Percentiles rank a stretch among this genome's conserved stretches.
Evolutionary conservation across 2,329 filamentous ascomycete genomes (phyloP).

Genomic region (Sclerotinia minor): DNA sequence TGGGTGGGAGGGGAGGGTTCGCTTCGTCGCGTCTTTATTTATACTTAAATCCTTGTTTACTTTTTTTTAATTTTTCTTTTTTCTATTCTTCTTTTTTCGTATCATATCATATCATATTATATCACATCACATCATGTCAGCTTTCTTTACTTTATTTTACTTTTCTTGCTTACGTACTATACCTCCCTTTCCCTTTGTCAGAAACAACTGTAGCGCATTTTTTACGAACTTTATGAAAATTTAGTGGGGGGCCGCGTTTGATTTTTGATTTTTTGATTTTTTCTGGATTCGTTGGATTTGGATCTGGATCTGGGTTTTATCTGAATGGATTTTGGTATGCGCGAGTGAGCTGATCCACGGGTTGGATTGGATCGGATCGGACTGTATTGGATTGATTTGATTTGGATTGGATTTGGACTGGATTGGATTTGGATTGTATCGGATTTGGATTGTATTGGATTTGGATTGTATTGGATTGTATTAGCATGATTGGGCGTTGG

Average conservation of each 20-base stretch:
- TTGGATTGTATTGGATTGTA: neutral
- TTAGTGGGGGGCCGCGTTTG: neutral
- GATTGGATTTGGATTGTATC: no score
- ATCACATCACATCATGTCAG: no score
- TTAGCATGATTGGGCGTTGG: neutral
- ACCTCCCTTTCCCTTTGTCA: neutral
- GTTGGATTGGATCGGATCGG: slow-evolving; percentile 2
- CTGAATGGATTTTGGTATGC: neutral
- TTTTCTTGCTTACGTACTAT: neutral
- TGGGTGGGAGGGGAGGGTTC: no score
- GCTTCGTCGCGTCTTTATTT: neutral
- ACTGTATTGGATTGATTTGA: no score
- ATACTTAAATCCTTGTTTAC: neutral
- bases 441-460: no score
- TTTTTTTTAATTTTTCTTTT: neutral
- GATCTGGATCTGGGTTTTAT: neutral
- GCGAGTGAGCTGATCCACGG: neutral
- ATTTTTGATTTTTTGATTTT: neutral
- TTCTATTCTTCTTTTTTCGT: neutral
- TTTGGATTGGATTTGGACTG: no score
- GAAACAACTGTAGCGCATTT: neutral
- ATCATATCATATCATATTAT: no score
- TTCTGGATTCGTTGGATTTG: neutral
- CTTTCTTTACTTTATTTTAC: neutral
- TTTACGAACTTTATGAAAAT: slow-evolving; percentile 1